Percentiles rank a stretch among this genome's conserved stretches.
Evolutionary conservation across 2,329 filamentous ascomycete genomes (phyloP).

Genomic region (Colletotrichum truncatum): DNA sequence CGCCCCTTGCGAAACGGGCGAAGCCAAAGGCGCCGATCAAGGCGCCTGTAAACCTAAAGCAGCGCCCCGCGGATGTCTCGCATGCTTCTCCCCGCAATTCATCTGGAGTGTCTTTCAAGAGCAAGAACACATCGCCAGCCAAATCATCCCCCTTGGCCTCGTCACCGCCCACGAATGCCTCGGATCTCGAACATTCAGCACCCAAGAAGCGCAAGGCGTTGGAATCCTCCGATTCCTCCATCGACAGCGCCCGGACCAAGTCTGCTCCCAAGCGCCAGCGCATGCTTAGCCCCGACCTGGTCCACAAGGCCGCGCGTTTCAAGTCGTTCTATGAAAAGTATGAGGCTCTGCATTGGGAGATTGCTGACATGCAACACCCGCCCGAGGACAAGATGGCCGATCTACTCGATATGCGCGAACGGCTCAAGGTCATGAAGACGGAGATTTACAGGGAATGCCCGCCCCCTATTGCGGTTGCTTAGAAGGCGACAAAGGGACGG

Average conservation of each 20-base stretch:
- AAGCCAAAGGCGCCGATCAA: slow-evolving; percentile 57
- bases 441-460: slow-evolving; percentile 62
- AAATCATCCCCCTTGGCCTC: slow-evolving; percentile 74
- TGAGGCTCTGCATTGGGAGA: slow-evolving; percentile 63
- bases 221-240: slow-evolving; percentile 28
- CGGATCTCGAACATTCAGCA: slow-evolving; percentile 62
- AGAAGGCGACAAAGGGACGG: neutral
- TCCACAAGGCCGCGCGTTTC: slow-evolving; percentile 64
- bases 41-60: slow-evolving; percentile 43
- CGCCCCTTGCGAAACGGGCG: slow-evolving; percentile 66
- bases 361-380: slow-evolving; percentile 59
- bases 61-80: slow-evolving; percentile 58
- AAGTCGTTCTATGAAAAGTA: slow-evolving; percentile 66
- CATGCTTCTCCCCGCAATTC: slow-evolving; percentile 55
- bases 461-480: slow-evolving; percentile 35
- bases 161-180: slow-evolving; percentile 72
- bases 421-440: slow-evolving; percentile 65
- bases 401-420: slow-evolving; percentile 63
- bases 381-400: slow-evolving; percentile 59
- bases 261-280: slow-evolving; percentile 47
- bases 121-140: slow-evolving; percentile 60
- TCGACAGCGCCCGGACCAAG: slow-evolving; percentile 28
- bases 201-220: slow-evolving; percentile 56
- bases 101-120: slow-evolving; percentile 50
- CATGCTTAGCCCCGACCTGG: slow-evolving; percentile 53